Evolutionary conservation across 2,329 filamentous ascomycete genomes (phyloP).

Genomic region (Nannizzia gypsea): DNA sequence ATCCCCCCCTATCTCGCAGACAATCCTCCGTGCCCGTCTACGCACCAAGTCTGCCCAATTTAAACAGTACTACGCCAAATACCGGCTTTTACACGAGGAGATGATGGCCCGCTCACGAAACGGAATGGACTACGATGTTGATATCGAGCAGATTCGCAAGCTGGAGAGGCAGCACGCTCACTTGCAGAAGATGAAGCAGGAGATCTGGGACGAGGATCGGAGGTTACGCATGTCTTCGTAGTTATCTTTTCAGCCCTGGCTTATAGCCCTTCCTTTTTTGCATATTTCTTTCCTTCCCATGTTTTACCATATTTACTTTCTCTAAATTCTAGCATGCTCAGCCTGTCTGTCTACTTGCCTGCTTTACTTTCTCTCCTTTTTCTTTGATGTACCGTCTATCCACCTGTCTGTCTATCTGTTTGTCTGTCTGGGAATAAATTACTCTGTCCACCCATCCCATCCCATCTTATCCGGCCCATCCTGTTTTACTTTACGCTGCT

Average conservation of each 20-base stretch:
- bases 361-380: background rate
- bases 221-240: slow-evolving; percentile 20
- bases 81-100: slow-evolving; percentile 44
- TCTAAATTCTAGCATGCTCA: background rate
- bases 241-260: background rate
- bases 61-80: slow-evolving; percentile 47
- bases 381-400: background rate
- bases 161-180: slow-evolving; percentile 44
- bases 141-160: slow-evolving; percentile 41
- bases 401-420: background rate
- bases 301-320: background rate
- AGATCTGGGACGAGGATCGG: slow-evolving; percentile 41
- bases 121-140: slow-evolving; percentile 19
- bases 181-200: slow-evolving; percentile 46
- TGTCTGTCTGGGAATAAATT: background rate
- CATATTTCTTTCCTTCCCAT: background rate
- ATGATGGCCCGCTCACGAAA: slow-evolving; percentile 31
- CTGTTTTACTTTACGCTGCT: background rate
- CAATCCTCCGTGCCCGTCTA: slow-evolving; percentile 28
- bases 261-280: background rate
- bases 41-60: slow-evolving; percentile 38
- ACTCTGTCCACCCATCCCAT: background rate
- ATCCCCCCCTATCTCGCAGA: slow-evolving; percentile 29
- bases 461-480: background rate
- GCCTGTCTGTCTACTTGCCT: too few species aligned